phyloP scores from a whole-genome alignment of 805 yeast genomes.

The Novakomyces olei region DNA sequence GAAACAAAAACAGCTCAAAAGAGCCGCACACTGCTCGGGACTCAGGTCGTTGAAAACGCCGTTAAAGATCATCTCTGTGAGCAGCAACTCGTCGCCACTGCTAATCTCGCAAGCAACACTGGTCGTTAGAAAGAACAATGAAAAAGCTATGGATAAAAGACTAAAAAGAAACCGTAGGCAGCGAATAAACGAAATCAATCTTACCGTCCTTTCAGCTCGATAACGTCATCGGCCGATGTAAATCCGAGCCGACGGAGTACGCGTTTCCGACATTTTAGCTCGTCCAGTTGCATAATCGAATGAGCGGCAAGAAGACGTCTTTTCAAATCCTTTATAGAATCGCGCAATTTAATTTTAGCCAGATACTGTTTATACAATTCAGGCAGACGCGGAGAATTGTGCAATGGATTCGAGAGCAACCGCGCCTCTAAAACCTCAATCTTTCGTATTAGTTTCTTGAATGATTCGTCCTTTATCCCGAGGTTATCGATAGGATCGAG shows the following conservation, averaged over 20 bases:
- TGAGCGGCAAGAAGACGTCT: conserved; percentile 60
- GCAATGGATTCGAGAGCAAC: conserved; percentile 45
- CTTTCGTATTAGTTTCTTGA: conserved; percentile 37
- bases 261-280: conserved; percentile 75
- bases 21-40: conserved; percentile 79
- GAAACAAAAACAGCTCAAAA: conserved; percentile 85
- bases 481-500: conserved; percentile 80
- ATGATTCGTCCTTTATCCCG: conserved; percentile 70
- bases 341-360: conserved; percentile 37
- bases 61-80: conserved; percentile 84
- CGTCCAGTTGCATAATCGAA: conserved; percentile 84
- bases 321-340: conserved; percentile 35
- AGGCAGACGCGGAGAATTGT: conserved; percentile 24
- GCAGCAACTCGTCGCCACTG: conserved; percentile 35
- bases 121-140: no score
- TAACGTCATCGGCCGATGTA: conserved; percentile 66
- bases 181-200: no score
- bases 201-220: conserved; percentile 88
- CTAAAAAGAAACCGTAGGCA: no score
- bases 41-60: conserved; percentile 79
- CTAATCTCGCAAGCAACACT: conserved; percentile 86
- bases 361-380: conserved; percentile 45
- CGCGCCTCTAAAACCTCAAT: conserved; percentile 65
- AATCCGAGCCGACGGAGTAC: conserved; percentile 83
- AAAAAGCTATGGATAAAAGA: no score